phyloP scores from a whole-genome alignment of 129 eudicot genomes.

The Chrysanthemum lavandulifolium region DNA sequence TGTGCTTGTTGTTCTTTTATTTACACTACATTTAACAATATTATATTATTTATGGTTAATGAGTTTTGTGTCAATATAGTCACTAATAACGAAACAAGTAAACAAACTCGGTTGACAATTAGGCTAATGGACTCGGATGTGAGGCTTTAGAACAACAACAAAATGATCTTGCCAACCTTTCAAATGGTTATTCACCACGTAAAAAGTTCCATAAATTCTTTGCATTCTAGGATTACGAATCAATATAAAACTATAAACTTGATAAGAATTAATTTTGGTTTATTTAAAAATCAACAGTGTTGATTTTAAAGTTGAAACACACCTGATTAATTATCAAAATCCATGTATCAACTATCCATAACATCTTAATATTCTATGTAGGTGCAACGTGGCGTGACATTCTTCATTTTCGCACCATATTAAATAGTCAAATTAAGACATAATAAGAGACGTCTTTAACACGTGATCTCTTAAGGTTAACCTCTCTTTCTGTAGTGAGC shows the following conservation, averaged over 20 bases:
- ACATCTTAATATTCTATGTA: constrained; percentile 1
- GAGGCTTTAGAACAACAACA: constrained; percentile 51
- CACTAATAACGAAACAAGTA: no score
- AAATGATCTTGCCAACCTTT: constrained; percentile 28
- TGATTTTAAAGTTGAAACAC: background rate
- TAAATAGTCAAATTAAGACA: constrained; percentile 11
- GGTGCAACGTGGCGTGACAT: constrained; percentile 20
- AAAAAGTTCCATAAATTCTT: constrained; percentile 48
- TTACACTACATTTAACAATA: no score
- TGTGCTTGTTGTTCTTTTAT: no score
- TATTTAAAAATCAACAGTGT: background rate
- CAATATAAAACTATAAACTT: background rate
- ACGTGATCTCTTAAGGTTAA: background rate
- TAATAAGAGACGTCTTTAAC: constrained; percentile 20
- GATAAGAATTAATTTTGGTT: background rate
- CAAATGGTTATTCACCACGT: constrained; percentile 37
- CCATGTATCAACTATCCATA: background rate
- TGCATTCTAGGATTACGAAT: constrained; percentile 31
- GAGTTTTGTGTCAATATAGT: no score
- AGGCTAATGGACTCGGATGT: constrained; percentile 59
- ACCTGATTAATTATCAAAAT: background rate
- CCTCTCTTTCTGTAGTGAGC: no score
- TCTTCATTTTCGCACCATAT: background rate
- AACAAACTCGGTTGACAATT: no score
- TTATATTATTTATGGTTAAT: no score